Percentiles rank a stretch among this genome's conserved stretches.
These are phyloP conservation scores for Hondaea fermentalgiana DNA, from an alignment of 108 stramenopile species.

Conservation along the genomic window DNA sequence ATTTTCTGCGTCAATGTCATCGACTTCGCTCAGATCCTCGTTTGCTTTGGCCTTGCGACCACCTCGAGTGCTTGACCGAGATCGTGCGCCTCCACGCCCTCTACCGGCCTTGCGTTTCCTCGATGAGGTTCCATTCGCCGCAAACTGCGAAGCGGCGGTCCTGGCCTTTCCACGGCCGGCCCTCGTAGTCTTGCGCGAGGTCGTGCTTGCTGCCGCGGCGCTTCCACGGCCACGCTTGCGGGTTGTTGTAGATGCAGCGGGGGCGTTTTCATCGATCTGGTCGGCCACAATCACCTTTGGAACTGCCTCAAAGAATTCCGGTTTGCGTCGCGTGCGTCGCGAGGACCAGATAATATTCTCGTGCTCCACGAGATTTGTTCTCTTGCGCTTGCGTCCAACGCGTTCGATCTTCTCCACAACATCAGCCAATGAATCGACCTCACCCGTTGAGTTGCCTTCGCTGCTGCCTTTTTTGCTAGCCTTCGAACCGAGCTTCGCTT, in stretches of 20 bases:
- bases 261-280: background rate
- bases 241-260: background rate
- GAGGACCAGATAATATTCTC: constrained; percentile 5
- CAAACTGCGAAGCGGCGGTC: too few species aligned
- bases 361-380: background rate
- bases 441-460: background rate
- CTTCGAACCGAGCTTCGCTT: background rate
- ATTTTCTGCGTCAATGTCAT: background rate
- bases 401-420: background rate
- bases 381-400: background rate
- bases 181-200: too few species aligned
- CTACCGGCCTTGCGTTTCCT: background rate
- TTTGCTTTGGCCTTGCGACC: background rate
- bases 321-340: background rate
- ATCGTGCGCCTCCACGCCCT: background rate
- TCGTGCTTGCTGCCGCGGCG: too few species aligned
- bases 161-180: too few species aligned
- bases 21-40: background rate
- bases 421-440: background rate
- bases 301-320: constrained; percentile 8
- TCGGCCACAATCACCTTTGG: background rate
- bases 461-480: too few species aligned
- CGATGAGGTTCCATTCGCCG: background rate
- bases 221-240: too few species aligned
- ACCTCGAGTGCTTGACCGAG: background rate